Evolutionary conservation across 75 land plant species (phyloP), one percentile per base, ranked within the genome.

Genomic region (Gnetum montanum): DNA sequence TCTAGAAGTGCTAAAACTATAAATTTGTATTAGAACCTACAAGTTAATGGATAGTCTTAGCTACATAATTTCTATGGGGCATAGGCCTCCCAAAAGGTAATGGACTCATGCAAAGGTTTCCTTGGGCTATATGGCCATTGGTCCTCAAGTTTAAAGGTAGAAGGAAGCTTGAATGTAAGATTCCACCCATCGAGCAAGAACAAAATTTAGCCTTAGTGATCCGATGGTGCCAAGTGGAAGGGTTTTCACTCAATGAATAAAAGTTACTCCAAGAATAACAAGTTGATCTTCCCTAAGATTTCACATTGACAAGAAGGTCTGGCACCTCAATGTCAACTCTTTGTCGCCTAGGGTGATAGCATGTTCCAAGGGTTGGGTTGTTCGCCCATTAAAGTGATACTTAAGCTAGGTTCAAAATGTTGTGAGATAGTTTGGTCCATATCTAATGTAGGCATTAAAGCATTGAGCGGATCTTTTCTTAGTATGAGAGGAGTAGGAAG

Each of bases 161-260:
- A n/a, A n/a, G n/a, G n/a, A n/a, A n/a, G n/a, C n/a, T n/a, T n/a
- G n/a, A n/a, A n/a, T n/a, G n/a, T n/a, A n/a, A n/a, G n/a, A n/a
- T n/a, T n/a, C n/a, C n/a, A n/a, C 49, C 36, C 55, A 19, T 67
- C 65, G 61, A 58, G 71, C 30, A 62, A 27, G 61, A 65, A 61
- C 54, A 46, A 61, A 66, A 66, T 47, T 67, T 15, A 38, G 54
- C 70, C 71, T 62, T 66, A 58, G 45, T 64, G 59, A 69, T 69
- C 23, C 34, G 33, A 56, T 18, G 35, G 54, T 62, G 46, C 60
- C 24, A 25, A 66, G 71, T 66, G 49, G 66, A 61, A 61, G 58
- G 71, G 71, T 11, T 43, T 27, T 61, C 59, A 38, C 37, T 68
- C 66, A 61, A 53, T 19, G 40, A 31, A 61, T 53, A 67, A 61